Evolutionary conservation across 2,329 filamentous ascomycete genomes (phyloP).

Genomic region (Ophiocordyceps camponoti-saundersi): DNA sequence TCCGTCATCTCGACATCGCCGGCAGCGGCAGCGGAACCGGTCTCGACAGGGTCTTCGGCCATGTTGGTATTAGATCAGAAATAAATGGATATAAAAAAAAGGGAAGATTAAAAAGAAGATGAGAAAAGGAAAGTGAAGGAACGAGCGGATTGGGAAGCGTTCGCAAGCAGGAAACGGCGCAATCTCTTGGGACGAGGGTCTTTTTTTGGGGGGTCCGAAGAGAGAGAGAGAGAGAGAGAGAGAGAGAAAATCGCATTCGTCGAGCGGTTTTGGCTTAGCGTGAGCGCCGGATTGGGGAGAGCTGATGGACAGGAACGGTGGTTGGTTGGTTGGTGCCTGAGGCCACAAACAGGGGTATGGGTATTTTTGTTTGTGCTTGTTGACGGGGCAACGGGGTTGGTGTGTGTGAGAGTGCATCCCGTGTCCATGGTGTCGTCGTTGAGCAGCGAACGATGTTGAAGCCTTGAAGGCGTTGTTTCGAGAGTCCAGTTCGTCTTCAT

Average conservation of each 20-base stretch:
- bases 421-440: not conserved
- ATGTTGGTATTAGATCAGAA: not conserved
- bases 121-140: not conserved
- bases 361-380: not conserved
- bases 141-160: not conserved
- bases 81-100: not conserved
- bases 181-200: too few species aligned
- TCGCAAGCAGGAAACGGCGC: too few species aligned
- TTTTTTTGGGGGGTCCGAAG: not conserved
- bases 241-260: not conserved
- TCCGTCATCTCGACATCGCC: slow-evolving; percentile 24
- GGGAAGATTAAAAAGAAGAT: not conserved
- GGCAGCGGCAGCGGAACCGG: slow-evolving; percentile 8
- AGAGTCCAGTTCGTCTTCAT: too few species aligned
- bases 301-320: not conserved
- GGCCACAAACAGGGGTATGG: not conserved
- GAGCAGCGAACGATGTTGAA: too few species aligned
- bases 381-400: not conserved
- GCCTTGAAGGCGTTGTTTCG: too few species aligned
- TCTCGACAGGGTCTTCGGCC: slow-evolving; percentile 5
- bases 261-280: not conserved
- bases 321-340: not conserved
- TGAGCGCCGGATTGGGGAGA: too few species aligned
- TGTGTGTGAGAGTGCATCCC: not conserved
- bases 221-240: too few species aligned